phyloP scores from a whole-genome alignment of 1,284 basidiomycete genomes.

The Sporisorium exsertum region DNA sequence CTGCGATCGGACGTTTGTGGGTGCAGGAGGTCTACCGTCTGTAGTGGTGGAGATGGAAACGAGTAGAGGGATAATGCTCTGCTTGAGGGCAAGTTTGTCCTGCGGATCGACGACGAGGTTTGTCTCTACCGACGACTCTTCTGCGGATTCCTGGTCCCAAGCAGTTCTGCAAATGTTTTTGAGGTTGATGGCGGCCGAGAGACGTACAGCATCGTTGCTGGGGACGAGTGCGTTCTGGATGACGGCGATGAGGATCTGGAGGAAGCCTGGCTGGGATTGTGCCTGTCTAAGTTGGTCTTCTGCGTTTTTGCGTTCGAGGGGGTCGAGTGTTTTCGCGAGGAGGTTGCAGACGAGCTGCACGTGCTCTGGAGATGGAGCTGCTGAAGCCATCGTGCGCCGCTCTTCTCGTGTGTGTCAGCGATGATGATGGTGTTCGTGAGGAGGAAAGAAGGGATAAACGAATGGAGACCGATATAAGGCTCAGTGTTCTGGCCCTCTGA shows the following conservation, averaged over 20 bases:
- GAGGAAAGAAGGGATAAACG: background rate
- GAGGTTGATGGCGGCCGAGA: constrained; percentile 67
- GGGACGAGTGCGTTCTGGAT: constrained; percentile 51
- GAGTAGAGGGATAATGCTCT: constrained; percentile 83
- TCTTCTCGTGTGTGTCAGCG: background rate
- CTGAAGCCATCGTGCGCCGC: constrained; percentile 17
- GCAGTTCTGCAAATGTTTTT: constrained; percentile 67
- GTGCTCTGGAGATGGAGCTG: constrained; percentile 36
- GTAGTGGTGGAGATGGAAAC: constrained; percentile 73
- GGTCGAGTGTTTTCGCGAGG: constrained; percentile 63
- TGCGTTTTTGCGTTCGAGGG: constrained; percentile 53
- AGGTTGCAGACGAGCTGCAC: constrained; percentile 59
- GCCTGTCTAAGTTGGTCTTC: constrained; percentile 61
- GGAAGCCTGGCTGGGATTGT: constrained; percentile 57
- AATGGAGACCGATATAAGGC: background rate
- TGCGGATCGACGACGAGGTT: constrained; percentile 8
- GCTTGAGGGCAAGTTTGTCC: constrained; percentile 78
- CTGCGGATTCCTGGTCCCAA: constrained; percentile 59
- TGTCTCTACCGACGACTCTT: constrained; percentile 31
- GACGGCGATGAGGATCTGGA: constrained; percentile 60
- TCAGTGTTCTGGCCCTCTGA: background rate
- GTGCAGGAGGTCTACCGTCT: constrained; percentile 43
- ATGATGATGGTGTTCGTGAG: background rate
- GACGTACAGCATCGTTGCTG: constrained; percentile 52
- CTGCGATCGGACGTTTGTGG: constrained; percentile 60